A percentile compares a stretch with the other conserved stretches of the same genome.
Evolutionary conservation across 441 rosid species (phyloP).

Genomic region (Croton setiger): DNA sequence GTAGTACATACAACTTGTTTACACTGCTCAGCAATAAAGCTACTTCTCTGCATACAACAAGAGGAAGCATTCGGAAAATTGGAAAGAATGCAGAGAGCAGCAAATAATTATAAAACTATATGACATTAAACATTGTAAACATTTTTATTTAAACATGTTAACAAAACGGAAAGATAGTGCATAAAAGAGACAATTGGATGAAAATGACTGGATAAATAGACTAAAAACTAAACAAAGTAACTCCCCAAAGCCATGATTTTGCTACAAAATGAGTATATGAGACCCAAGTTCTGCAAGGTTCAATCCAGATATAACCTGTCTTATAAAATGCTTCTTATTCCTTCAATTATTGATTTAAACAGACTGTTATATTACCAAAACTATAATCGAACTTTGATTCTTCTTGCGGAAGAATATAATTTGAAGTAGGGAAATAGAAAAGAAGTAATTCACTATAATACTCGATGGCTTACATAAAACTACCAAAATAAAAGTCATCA

Average conservation of each 20-base stretch:
- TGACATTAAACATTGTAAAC: neutral
- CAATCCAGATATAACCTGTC: no score
- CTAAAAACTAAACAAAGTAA: no score
- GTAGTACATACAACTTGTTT: slow-evolving; percentile 65
- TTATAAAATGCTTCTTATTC: neutral
- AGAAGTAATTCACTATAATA: neutral
- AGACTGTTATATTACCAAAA: neutral
- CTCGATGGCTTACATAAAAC: neutral
- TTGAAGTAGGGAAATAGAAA: neutral
- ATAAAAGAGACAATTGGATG: neutral
- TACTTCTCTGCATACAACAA: slow-evolving; percentile 55
- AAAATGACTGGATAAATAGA: no score
- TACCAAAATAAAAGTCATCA: neutral
- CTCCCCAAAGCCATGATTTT: no score
- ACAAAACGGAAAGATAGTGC: no score
- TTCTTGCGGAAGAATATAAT: neutral
- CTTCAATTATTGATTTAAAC: neutral
- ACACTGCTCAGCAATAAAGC: slow-evolving; percentile 60
- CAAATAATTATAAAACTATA: neutral
- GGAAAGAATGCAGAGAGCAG: neutral
- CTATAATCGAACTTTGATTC: neutral
- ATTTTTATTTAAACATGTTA: neutral
- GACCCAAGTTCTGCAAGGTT: no score
- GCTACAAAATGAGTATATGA: no score
- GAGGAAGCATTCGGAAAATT: slow-evolving; percentile 7